Conservation (phyloP, 768 basidiomycete species). For the Suillus cothurnatus region DNA sequence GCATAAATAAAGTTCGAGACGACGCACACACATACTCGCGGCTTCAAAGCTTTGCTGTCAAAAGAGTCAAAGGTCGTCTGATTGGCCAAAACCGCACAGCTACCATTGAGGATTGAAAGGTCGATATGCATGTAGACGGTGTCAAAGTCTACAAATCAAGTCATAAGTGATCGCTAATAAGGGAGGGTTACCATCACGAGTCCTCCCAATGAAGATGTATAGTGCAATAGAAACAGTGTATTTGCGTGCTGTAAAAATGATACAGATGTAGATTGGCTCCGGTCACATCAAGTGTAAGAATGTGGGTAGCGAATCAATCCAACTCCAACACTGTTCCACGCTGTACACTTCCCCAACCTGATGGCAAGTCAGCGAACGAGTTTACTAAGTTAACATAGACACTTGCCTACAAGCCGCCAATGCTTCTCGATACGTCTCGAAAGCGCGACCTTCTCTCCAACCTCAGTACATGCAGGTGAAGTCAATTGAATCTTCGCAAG, state of each 20-base stretch:
- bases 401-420: conserved; percentile 94
- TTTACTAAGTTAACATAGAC: not conserved
- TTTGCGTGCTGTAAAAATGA: not conserved
- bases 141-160: too few species aligned
- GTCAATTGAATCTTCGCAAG: conserved; percentile 93
- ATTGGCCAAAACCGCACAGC: too few species aligned
- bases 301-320: conserved; percentile 45
- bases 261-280: not conserved
- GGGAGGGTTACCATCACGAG: not conserved
- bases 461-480: conserved; percentile 93
- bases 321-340: conserved; percentile 83
- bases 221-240: too few species aligned
- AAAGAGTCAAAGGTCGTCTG: too few species aligned
- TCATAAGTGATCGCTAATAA: too few species aligned
- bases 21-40: too few species aligned
- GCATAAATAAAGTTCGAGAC: too few species aligned
- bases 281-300: not conserved
- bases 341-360: conserved; percentile 80
- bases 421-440: conserved; percentile 96
- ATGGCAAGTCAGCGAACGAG: not conserved
- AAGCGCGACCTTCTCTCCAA: conserved; percentile 96
- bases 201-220: not conserved
- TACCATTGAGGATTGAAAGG: not conserved
- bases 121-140: too few species aligned
- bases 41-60: too few species aligned